Percentiles rank a stretch among this genome's conserved stretches.
phyloP scores from a whole-genome alignment of 1,139 yeast species.

The Debaryomyces psychrophilus region DNA sequence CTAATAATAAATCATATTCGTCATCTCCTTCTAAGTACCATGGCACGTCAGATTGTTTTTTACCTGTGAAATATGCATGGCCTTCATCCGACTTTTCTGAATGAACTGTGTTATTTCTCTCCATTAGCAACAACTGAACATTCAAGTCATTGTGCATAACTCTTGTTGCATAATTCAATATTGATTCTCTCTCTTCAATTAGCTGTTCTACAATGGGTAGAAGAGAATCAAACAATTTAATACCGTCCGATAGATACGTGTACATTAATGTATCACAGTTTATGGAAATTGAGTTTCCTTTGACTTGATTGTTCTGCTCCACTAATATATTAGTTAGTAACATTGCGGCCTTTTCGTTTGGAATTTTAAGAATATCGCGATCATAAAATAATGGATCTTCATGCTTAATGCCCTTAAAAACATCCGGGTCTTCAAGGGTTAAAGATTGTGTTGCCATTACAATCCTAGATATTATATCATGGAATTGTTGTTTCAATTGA shows the following conservation, averaged over 20 bases:
- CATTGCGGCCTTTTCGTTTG: constrained; percentile 56
- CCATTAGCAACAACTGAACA: constrained; percentile 61
- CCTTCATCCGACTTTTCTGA: constrained; percentile 41
- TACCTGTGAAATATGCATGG: constrained; percentile 42
- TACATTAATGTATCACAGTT: constrained; percentile 53
- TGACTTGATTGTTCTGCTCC: constrained; percentile 43
- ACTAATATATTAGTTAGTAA: constrained; percentile 49
- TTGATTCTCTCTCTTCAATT: constrained; percentile 69
- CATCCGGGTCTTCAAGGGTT: constrained; percentile 74
- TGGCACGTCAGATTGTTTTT: constrained; percentile 52
- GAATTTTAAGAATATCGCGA: constrained; percentile 40
- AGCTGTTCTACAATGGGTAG: constrained; percentile 55
- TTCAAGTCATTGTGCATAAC: constrained; percentile 76
- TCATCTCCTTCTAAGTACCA: constrained; percentile 86
- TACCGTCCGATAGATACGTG: constrained; percentile 48
- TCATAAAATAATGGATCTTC: constrained; percentile 53
- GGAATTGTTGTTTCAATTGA: constrained; percentile 73
- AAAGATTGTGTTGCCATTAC: constrained; percentile 71
- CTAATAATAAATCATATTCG: constrained; percentile 72
- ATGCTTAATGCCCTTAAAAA: constrained; percentile 63
- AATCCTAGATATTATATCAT: constrained; percentile 62
- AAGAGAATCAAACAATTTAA: constrained; percentile 47
- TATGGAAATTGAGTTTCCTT: constrained; percentile 49
- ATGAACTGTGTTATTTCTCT: constrained; percentile 59
- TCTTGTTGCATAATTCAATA: constrained; percentile 72